Evolutionary conservation across 2,329 filamentous ascomycete species (phyloP).

Genomic region (Shiraia bambusicola): DNA sequence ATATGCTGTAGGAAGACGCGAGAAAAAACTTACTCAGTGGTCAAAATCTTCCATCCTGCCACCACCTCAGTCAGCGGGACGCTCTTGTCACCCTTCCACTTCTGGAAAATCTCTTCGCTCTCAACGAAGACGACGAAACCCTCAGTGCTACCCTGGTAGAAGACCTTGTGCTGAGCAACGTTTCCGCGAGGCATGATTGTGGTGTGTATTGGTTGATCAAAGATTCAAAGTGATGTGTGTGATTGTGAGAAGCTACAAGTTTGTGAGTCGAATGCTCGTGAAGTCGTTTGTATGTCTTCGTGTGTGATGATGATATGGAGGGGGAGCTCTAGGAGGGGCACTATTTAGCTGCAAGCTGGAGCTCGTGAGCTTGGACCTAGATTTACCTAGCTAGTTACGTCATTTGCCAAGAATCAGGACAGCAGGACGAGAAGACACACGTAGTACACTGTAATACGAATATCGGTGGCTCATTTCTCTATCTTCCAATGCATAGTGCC

Average conservation of each 20-base stretch:
- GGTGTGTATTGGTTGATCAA: slow-evolving; percentile 7
- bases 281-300: neutral
- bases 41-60: slow-evolving; percentile 83
- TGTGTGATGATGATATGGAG: slow-evolving; percentile 12
- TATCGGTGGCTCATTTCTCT: slow-evolving; percentile 6
- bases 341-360: slow-evolving; percentile 23
- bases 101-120: slow-evolving; percentile 63
- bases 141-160: slow-evolving; percentile 75
- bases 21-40: slow-evolving; percentile 70
- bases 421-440: neutral
- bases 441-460: too few relatives aligned
- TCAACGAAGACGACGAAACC: slow-evolving; percentile 71
- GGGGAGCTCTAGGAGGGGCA: slow-evolving; percentile 38
- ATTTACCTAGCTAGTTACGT: too few relatives aligned
- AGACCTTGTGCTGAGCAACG: slow-evolving; percentile 70
- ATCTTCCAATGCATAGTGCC: slow-evolving; percentile 1
- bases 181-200: slow-evolving; percentile 47
- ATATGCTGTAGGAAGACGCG: too few relatives aligned
- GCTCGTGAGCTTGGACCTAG: slow-evolving; percentile 24
- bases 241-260: slow-evolving; percentile 1
- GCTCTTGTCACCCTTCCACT: slow-evolving; percentile 80
- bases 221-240: slow-evolving; percentile 1
- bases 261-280: slow-evolving; percentile 1
- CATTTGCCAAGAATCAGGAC: slow-evolving; percentile 33
- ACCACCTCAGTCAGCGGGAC: slow-evolving; percentile 83